Percentiles rank a stretch among this genome's conserved stretches.
phyloP scores from a whole-genome alignment of 768 basidiomycete genomes.

The Terana coerulea region DNA sequence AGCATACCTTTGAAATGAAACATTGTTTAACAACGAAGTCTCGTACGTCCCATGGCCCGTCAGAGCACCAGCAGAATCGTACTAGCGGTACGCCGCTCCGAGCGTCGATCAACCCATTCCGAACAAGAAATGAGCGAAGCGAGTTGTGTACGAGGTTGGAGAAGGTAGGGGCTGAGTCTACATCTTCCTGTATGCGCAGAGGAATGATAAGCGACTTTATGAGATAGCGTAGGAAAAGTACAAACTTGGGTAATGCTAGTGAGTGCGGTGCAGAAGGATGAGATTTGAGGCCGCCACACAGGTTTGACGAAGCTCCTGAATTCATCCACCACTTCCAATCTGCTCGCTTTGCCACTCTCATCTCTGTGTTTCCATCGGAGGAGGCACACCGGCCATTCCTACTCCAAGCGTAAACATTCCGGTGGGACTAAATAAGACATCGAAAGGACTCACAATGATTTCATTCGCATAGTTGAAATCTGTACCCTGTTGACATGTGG shows the following conservation, averaged over 20 bases:
- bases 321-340: conserved; percentile 69
- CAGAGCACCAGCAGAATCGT: conserved; percentile 79
- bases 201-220: not conserved
- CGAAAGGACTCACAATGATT: conserved; percentile 72
- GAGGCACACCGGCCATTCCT: conserved; percentile 95
- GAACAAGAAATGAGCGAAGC: conserved; percentile 64
- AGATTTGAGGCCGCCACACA: conserved; percentile 78
- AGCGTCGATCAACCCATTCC: conserved; percentile 65
- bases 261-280: conserved; percentile 78
- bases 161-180: conserved; percentile 77
- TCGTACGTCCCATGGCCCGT: conserved; percentile 79
- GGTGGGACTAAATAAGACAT: not conserved
- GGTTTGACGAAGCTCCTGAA: conserved; percentile 89
- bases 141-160: conserved; percentile 52
- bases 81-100: conserved; percentile 51
- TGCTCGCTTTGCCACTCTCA: conserved; percentile 44
- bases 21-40: conserved; percentile 89
- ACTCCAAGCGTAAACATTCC: conserved; percentile 10
- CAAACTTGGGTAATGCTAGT: conserved; percentile 93
- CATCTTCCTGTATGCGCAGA: conserved; percentile 55
- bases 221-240: conserved; percentile 14
- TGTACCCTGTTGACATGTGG: conserved; percentile 67
- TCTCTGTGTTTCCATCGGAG: conserved; percentile 75
- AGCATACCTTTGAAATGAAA: conserved; percentile 73
- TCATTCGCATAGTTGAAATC: conserved; percentile 89